These are phyloP conservation scores for Myxozyma sirexii DNA, from an alignment of 805 yeast species.

Conservation along the genomic window DNA sequence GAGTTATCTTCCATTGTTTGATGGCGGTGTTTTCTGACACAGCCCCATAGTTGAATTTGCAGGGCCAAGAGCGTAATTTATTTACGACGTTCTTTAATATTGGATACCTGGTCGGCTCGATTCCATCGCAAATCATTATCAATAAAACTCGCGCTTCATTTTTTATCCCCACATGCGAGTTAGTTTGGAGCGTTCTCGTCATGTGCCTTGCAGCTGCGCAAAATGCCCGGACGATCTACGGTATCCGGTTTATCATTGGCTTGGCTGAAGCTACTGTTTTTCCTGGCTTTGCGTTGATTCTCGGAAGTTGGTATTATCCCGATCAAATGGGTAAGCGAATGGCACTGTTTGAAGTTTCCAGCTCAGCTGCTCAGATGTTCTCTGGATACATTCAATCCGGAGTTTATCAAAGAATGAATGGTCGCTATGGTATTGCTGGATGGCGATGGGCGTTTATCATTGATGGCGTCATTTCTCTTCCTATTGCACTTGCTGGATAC, in stretches of 20 bases:
- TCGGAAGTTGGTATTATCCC: constrained; percentile 62
- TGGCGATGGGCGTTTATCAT: constrained; percentile 78
- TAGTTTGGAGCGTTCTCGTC: constrained; percentile 70
- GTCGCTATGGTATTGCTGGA: constrained; percentile 57
- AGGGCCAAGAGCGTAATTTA: constrained; percentile 63
- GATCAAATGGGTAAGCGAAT: constrained; percentile 63
- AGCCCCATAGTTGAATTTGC: constrained; percentile 50
- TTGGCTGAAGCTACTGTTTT: constrained; percentile 63
- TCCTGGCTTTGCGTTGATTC: constrained; percentile 54
- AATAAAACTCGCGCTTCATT: constrained; percentile 59
- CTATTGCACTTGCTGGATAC: constrained; percentile 45
- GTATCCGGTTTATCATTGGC: constrained; percentile 66
- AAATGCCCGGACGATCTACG: constrained; percentile 53
- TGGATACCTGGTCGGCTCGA: constrained; percentile 62
- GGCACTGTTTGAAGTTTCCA: constrained; percentile 62
- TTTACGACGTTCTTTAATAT: constrained; percentile 61
- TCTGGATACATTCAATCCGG: constrained; percentile 68
- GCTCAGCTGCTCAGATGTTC: constrained; percentile 62
- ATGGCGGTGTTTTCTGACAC: background rate
- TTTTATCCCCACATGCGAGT: constrained; percentile 57
- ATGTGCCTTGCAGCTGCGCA: constrained; percentile 51
- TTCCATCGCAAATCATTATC: constrained; percentile 62
- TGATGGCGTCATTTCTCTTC: constrained; percentile 59
- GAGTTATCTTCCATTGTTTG: background rate
- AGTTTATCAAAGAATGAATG: constrained; percentile 52